Evolutionary conservation across 208 protist species (phyloP).

Genomic region (Acanthamoeba lenticulata): DNA sequence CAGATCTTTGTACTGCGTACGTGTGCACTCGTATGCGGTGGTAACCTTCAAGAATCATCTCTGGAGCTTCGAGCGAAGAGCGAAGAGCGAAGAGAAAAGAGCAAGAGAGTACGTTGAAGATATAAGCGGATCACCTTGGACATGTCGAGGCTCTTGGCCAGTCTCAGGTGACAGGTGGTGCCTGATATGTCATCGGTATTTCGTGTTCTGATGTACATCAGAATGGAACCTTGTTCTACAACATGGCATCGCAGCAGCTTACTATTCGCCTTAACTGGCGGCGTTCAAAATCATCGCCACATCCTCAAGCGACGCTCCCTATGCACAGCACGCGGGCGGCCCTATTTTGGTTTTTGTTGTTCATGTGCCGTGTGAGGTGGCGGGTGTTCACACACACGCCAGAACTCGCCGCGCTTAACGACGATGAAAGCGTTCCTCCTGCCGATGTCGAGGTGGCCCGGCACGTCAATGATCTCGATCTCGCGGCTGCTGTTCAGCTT

Average conservation of each 20-base stretch:
- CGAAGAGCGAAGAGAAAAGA: neutral
- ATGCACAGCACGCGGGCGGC: constrained; percentile 88
- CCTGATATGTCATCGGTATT: neutral
- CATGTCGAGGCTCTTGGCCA: constrained; percentile 89
- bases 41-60: too few relatives aligned
- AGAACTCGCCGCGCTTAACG: constrained; percentile 83
- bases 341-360: constrained; percentile 94
- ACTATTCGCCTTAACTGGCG: constrained; percentile 85
- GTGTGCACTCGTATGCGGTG: too few relatives aligned
- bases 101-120: neutral
- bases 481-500: constrained; percentile 92
- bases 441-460: constrained; percentile 99
- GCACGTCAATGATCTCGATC: constrained; percentile 99
- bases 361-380: neutral
- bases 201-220: too few relatives aligned
- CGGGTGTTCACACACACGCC: too few relatives aligned
- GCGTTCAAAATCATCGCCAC: constrained; percentile 91
- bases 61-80: neutral
- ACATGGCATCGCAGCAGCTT: too few relatives aligned
- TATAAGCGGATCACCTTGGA: constrained; percentile 89
- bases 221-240: neutral
- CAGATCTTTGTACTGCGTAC: too few relatives aligned
- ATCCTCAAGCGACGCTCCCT: constrained; percentile 85
- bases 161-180: constrained; percentile 85
- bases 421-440: constrained; percentile 99